A percentile compares a stretch with the other conserved stretches of the same genome.
These are phyloP conservation scores for Xylona heveae DNA, from an alignment of 495 filamentous ascomycete genomes.

Conservation along the genomic window DNA sequence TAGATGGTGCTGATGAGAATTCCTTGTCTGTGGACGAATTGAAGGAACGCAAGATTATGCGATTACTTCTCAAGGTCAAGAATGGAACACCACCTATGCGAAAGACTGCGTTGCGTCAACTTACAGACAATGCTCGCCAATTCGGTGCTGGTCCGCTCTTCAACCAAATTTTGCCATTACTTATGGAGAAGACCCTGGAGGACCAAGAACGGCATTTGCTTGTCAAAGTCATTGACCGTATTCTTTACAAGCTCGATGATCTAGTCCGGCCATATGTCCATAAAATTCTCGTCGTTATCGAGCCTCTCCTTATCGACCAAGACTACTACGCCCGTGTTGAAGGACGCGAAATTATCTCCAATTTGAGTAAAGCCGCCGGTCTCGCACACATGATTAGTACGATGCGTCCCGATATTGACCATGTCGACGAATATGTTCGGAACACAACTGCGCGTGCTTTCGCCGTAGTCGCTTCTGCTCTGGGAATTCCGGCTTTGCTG, in stretches of 20 bases:
- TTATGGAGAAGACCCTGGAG: conserved; percentile 97
- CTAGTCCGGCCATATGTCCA: conserved; percentile 92
- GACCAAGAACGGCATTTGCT: conserved; percentile 97
- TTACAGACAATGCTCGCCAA: conserved; percentile 93
- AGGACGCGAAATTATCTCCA: conserved; percentile 96
- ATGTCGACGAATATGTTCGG: conserved; percentile 95
- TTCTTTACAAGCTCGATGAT: conserved; percentile 96
- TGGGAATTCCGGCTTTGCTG: conserved; percentile 86
- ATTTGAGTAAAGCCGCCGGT: conserved; percentile 88
- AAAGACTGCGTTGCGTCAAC: conserved; percentile 94
- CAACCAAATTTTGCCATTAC: conserved; percentile 88
- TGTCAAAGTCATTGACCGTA: conserved; percentile 97
- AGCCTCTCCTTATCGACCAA: conserved; percentile 94
- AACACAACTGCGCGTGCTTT: conserved; percentile 97
- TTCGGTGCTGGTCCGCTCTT: conserved; percentile 91
- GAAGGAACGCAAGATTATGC: conserved; percentile 97
- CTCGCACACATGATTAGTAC: conserved; percentile 98
- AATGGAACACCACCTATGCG: conserved; percentile 98
- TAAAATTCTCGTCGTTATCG: conserved; percentile 97
- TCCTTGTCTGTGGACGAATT: conserved; percentile 81
- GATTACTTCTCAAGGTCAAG: conserved; percentile 92
- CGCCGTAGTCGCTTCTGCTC: conserved; percentile 88
- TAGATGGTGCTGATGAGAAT: conserved; percentile 87
- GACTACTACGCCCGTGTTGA: conserved; percentile 98
- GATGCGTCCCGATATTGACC: conserved; percentile 97